Evolutionary conservation across 352 stramenopile genomes (phyloP).

Genomic region (Chrysophaeum taylorii): DNA sequence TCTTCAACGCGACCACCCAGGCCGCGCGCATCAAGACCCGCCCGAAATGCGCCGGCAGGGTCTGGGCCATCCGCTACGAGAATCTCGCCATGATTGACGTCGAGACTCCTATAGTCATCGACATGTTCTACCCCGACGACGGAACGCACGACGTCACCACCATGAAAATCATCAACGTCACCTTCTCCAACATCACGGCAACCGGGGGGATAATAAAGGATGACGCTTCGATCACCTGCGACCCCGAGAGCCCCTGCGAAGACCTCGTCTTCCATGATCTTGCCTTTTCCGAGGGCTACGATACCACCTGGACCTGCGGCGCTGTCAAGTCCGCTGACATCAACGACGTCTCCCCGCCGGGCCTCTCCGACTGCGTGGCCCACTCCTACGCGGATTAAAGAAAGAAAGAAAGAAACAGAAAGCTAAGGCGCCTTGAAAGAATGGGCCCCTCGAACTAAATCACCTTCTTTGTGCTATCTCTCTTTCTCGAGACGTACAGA

Average conservation of each 20-base stretch:
- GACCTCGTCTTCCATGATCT: neutral
- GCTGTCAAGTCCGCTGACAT: neutral
- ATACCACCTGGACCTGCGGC: neutral
- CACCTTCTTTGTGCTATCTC: too few species aligned
- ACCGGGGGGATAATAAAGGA: too few species aligned
- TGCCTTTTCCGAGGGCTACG: neutral
- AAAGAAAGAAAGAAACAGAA: too few species aligned
- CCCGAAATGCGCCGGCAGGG: neutral
- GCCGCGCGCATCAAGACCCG: neutral
- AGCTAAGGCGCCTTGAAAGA: too few species aligned
- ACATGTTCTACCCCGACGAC: neutral
- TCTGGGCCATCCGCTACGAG: neutral
- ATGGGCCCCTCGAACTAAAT: too few species aligned
- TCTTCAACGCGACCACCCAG: neutral
- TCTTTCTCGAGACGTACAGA: too few species aligned
- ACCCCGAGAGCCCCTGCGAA: neutral
- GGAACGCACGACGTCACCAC: neutral
- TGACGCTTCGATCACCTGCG: neutral
- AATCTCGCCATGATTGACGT: neutral
- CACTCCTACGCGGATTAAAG: too few species aligned
- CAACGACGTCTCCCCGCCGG: neutral
- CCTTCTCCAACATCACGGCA: neutral
- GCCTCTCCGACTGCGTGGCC: neutral
- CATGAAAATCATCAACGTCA: neutral
- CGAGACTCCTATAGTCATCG: neutral